Base-by-base conservation (phyloP, 495 filamentous ascomycete species). In the Entonaema liquescens region DNA sequence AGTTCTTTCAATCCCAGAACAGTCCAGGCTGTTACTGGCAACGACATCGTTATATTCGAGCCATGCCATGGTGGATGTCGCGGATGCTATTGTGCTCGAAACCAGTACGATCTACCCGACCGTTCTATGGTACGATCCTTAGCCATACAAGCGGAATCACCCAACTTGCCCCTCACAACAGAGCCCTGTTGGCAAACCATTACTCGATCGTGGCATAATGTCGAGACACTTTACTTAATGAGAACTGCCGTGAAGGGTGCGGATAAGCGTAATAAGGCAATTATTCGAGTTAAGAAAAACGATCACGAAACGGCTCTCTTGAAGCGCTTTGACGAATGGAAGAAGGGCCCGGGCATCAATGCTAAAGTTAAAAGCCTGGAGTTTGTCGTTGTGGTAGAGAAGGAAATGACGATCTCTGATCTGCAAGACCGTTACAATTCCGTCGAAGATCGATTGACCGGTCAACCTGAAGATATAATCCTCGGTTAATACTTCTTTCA, bases 171-270 rank as follows among this genome's bases (percentile, higher is more conserved):
- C 1, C 5, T 19, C 1, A 42, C 12, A 1, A 40, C 68, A 1
- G 70, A 73, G 31, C 74, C 74, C 12, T 71, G 72, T 50, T 78
- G 74, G 74, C 52, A 59, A 23, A 72, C 72, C 1, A 49, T 77
- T 17, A 60, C 70, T 6, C 40, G 58, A 44, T 67, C 74, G 2
- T 78, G 76, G 76, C 72, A 70, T 0, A 77, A 74, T 49, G 65
- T 77, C 1, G 68, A 72, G 21, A 77, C 68, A 0, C 74, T 78
- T 11, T 78, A 72, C 36, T 38, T 78, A 25, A 75, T 75, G 75
- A 68, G 72, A 54, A 29, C 31, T 21, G 70, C 75, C 0, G 26
- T 77, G 2, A 77, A 58, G 58, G 75, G 75, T 1, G 15, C 68
- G 23, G 38, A 72, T 11, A 57, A n/a, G 13, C 49, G 57, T 5